Percentiles rank a stretch among this genome's conserved stretches.
phyloP scores from a whole-genome alignment of 805 yeast genomes.

The Priceomyces carsonii region DNA sequence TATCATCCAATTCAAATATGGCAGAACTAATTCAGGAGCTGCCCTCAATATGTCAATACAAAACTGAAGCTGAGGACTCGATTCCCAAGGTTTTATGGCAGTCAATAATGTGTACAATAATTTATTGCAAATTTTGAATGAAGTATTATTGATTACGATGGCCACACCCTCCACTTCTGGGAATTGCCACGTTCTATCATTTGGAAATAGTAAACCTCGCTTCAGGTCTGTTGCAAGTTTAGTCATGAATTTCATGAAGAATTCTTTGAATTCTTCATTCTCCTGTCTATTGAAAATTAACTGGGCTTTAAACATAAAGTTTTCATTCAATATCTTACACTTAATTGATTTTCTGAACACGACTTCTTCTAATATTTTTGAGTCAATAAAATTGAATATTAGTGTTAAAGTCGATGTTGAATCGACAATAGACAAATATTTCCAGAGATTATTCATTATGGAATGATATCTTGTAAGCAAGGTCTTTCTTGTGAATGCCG shows the following conservation, averaged over 20 bases:
- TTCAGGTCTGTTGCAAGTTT: slow-evolving; percentile 50
- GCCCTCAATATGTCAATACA: slow-evolving; percentile 49
- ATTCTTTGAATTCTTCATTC: slow-evolving; percentile 36
- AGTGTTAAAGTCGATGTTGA: slow-evolving; percentile 35
- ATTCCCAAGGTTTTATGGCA: slow-evolving; percentile 79
- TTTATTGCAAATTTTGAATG: slow-evolving; percentile 66
- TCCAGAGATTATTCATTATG: slow-evolving; percentile 67
- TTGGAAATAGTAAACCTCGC: slow-evolving; percentile 47
- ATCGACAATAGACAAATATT: slow-evolving; percentile 58
- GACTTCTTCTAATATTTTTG: slow-evolving; percentile 56
- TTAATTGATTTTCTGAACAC: slow-evolving; percentile 68
- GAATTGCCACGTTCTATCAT: slow-evolving; percentile 52
- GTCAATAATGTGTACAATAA: slow-evolving; percentile 62
- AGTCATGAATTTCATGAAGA: slow-evolving; percentile 48
- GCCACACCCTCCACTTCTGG: slow-evolving; percentile 38
- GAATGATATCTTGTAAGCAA: slow-evolving; percentile 52
- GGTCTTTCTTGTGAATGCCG: slow-evolving; percentile 63
- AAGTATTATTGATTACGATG: slow-evolving; percentile 48
- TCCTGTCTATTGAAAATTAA: slow-evolving; percentile 40
- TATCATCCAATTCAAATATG: slow-evolving; percentile 60
- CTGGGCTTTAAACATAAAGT: slow-evolving; percentile 60
- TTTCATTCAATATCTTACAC: slow-evolving; percentile 75
- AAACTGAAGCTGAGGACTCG: slow-evolving; percentile 59
- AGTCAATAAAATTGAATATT: slow-evolving; percentile 50
- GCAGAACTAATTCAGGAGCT: slow-evolving; percentile 72